Evolutionary conservation across 352 stramenopile genomes (phyloP).

Genomic region (Phytophthora uliginosa): DNA sequence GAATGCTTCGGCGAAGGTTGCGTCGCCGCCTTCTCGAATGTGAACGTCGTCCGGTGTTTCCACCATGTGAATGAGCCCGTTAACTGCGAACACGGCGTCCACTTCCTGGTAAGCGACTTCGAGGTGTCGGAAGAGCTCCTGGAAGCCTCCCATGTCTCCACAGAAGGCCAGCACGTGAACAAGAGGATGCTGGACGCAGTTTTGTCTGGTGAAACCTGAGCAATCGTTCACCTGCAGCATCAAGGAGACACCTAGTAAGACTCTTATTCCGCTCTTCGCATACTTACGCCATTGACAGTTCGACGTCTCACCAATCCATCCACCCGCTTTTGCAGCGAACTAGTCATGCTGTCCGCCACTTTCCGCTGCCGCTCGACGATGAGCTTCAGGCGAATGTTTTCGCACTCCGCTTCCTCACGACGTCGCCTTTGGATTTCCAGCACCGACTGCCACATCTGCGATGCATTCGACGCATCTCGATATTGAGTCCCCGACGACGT

Average conservation of each 20-base stretch:
- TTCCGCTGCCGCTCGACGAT: constrained; percentile 41
- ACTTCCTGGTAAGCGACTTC: constrained; percentile 36
- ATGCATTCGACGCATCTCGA: neutral
- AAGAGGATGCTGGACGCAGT: constrained; percentile 6
- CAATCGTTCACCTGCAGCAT: constrained; percentile 20
- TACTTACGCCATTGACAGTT: neutral
- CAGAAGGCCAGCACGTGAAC: constrained; percentile 24
- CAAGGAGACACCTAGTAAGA: constrained; percentile 7
- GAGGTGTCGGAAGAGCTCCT: constrained; percentile 27
- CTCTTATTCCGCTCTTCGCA: neutral
- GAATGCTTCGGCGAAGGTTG: constrained; percentile 35
- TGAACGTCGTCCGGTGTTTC: constrained; percentile 31
- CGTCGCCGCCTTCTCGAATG: constrained; percentile 31
- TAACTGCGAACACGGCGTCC: constrained; percentile 32
- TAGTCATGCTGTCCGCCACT: constrained; percentile 18
- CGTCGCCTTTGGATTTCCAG: constrained; percentile 32
- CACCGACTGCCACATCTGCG: constrained; percentile 27
- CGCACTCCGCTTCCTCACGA: constrained; percentile 39
- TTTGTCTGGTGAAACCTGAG: constrained; percentile 17
- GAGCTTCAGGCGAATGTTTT: constrained; percentile 53
- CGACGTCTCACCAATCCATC: constrained; percentile 6
- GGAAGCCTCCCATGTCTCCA: constrained; percentile 19
- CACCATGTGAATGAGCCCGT: constrained; percentile 32
- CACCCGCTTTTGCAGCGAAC: constrained; percentile 14
- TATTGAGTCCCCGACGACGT: neutral